phyloP scores from a whole-genome alignment of 345 rosid genomes.

The Euphorbia tirucalli region DNA sequence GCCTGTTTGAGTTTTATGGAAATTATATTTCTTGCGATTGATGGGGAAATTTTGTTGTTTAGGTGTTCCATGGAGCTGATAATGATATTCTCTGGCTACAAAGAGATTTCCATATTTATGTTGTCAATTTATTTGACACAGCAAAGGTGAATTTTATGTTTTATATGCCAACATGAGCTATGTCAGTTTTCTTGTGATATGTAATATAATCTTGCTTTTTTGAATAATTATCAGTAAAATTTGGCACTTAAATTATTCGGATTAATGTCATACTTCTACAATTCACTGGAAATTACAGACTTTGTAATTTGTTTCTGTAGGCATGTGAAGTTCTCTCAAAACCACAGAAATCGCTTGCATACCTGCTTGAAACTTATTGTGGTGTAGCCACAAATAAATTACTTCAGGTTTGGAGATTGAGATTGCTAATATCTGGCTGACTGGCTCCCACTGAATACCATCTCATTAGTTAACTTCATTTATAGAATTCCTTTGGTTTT shows the following conservation, averaged over 20 bases:
- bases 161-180: background rate
- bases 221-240: background rate
- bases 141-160: slow-evolving; percentile 61
- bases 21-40: background rate
- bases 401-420: slow-evolving; percentile 61
- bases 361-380: slow-evolving; percentile 80
- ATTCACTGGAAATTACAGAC: background rate
- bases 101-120: slow-evolving; percentile 89
- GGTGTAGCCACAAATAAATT: slow-evolving; percentile 73
- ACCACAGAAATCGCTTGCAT: slow-evolving; percentile 85
- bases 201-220: background rate
- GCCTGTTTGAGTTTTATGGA: background rate
- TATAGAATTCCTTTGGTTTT: background rate
- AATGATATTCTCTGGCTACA: slow-evolving; percentile 94
- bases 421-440: background rate
- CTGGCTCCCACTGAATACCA: slow-evolving; percentile 4
- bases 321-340: slow-evolving; percentile 83
- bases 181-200: background rate
- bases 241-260: background rate
- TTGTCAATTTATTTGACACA: slow-evolving; percentile 90
- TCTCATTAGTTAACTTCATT: slow-evolving; percentile 10
- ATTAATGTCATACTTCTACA: background rate
- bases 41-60: slow-evolving; percentile 13
- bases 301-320: slow-evolving; percentile 35
- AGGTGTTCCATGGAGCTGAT: slow-evolving; percentile 98